Base-by-base conservation (phyloP, 2,329 filamentous ascomycete species). In the Neofusicoccum ribis region DNA sequence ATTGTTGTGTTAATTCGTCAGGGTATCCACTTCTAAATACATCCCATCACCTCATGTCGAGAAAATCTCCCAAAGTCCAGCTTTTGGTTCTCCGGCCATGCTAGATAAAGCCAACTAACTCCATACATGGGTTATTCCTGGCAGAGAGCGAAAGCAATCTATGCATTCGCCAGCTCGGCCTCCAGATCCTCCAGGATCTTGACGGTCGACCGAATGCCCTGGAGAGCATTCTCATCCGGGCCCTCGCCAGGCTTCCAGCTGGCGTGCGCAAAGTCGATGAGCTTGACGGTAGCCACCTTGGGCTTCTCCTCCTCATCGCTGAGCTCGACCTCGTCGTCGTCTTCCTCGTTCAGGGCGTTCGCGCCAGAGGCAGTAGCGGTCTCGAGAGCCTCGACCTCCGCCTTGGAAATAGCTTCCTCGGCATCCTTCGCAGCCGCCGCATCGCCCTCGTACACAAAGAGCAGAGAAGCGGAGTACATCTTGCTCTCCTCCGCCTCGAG, bases 231-330 rank as follows among this genome's bases (percentile, higher is more conserved):
- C 78, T 96, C 89, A 75, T 99, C 95, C 0, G 91, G 89, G 0
- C 94, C 94, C 71, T 90, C 80, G 1, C 92, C 92, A 0, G 91
- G 90, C 1, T 88, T 90, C 89, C 90, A 98, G 58, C 83, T 80
- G 11, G 95, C 95, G 78, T 99, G 95, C 1, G 95, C 95, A 83
- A 99, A 99, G 77, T 99, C 95, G 71, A 99, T 99, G 68, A 99
- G 84, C 74, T 94, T 95, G 58, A 97, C 83, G 12, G 88, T 85
- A 72, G 90, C 92, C 49, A 96, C 86, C 71, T 89, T 89, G 0
- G 90, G 82, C 51, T 83, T 80, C 1, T 88, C 85, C 0, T 87
- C 84, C 1, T 81, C 82, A 0, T 83, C 81, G 1, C 82, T 81
- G 14, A 74, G 61, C 46, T 70, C 71, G 37, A 74, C 73, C 67